Conservation (phyloP, 2,329 filamentous ascomycete genomes). For the Capronia americana region DNA sequence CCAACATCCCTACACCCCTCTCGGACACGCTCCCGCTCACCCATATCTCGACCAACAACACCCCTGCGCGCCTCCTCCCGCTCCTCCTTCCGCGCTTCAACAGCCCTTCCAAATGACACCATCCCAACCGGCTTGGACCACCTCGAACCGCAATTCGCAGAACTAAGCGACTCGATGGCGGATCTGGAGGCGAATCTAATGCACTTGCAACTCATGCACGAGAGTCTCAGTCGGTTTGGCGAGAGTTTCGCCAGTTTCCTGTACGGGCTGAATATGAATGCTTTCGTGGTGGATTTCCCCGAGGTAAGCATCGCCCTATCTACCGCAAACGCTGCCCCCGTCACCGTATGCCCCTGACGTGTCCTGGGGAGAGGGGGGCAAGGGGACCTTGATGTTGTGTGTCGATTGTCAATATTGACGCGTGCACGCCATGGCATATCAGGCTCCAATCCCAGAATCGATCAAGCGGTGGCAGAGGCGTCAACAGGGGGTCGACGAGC, state of each 20-base stretch:
- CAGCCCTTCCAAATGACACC: constrained; percentile 63
- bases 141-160: constrained; percentile 89
- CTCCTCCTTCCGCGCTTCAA: constrained; percentile 81
- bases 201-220: constrained; percentile 96
- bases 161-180: constrained; percentile 90
- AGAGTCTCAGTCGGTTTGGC: constrained; percentile 88
- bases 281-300: constrained; percentile 96
- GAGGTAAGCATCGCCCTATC: constrained; percentile 65
- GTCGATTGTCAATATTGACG: neutral
- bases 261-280: constrained; percentile 98
- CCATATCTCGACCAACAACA: constrained; percentile 80
- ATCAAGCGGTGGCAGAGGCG: constrained; percentile 71
- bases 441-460: constrained; percentile 84
- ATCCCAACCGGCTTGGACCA: constrained; percentile 62
- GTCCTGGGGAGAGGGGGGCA: no score
- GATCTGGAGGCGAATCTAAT: constrained; percentile 97
- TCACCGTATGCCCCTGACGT: neutral
- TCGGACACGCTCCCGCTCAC: constrained; percentile 66
- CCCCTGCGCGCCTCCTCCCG: constrained; percentile 89
- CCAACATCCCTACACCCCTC: constrained; percentile 29
- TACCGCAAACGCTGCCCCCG: no score
- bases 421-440: neutral
- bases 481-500: constrained; percentile 41
- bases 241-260: constrained; percentile 96
- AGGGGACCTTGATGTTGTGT: no score